Base-by-base conservation (phyloP, 352 stramenopile species). In the Aphanomyces astaci region DNA sequence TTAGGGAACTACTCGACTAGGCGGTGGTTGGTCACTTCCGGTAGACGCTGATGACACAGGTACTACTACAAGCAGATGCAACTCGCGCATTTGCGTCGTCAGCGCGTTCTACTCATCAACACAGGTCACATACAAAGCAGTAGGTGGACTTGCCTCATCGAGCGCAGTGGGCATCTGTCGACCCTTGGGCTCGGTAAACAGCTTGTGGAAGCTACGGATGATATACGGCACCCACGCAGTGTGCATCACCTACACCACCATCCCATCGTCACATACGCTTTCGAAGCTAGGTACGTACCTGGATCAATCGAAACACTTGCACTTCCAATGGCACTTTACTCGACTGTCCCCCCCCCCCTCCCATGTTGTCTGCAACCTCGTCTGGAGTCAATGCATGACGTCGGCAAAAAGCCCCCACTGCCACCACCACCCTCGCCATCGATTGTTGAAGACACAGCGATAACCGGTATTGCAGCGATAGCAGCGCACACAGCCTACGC, bases 161-260 rank as follows among this genome's bases (percentile, higher is more conserved):
- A 65, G 27, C 2, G n/a, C 33, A n/a, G 56, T 52, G 3, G 56
- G 56, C 40, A 65, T 19, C 7, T 7, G 36, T 15, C 7, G 15
- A 2, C 33, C 56, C n/a, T 9, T 25, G 1, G 51, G 56, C 15
- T 19, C 19, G 10, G 56, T 52, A 28, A 53, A 65, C n/a, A 65
- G 40, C 22, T 25, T 33, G 33, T 53, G n/a, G 24, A 65, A 65
- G 28, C 56, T 53, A 11, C 15, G 17, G 7, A 54, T 9, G 19
- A 65, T 53, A 24, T 49, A 65, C 25, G 56, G 56, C 3, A 65
- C 28, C 56, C 56, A 65, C 9, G 51, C 56, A 4, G 25, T 48
- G 0, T 65, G n/a, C 4, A 65, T 32, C 56, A 65, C 39, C 56
- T 65, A 39, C 25, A 19, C 4, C 25, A 57, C 5, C 13, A 9